Conservation (phyloP, 208 protist species). For the Crithidia mellificae region DNA sequence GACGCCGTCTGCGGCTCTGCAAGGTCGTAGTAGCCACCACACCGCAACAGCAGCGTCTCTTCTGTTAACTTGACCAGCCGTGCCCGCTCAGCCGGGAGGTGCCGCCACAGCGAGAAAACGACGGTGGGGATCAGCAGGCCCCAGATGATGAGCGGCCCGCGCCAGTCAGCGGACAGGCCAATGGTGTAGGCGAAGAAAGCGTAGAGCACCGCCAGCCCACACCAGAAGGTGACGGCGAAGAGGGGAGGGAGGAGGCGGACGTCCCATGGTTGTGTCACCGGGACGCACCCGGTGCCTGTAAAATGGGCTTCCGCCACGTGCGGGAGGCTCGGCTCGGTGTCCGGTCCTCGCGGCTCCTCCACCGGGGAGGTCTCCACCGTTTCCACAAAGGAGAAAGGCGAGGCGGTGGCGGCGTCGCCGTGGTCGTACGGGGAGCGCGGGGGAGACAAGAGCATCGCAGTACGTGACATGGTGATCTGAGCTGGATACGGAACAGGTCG, state of each 20-base stretch:
- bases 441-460: not conserved
- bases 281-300: not conserved
- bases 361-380: conserved; percentile 19
- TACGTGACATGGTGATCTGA: not conserved
- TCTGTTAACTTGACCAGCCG: not conserved
- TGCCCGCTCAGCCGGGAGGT: conserved; percentile 17
- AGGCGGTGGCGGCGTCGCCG: not conserved
- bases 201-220: conserved; percentile 24
- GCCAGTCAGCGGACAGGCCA: conserved; percentile 13
- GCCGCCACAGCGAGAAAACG: conserved; percentile 25
- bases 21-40: conserved; percentile 24
- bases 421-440: conserved; percentile 7
- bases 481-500: no score
- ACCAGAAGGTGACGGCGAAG: conserved; percentile 27
- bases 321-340: not conserved
- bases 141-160: conserved; percentile 29
- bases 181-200: conserved; percentile 21
- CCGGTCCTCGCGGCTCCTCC: not conserved
- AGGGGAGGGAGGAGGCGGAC: conserved; percentile 14
- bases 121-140: conserved; percentile 17
- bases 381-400: conserved; percentile 7
- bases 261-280: conserved; percentile 2
- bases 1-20: not conserved
- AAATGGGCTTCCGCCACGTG: not conserved
- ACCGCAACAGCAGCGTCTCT: conserved; percentile 12